phyloP scores from a whole-genome alignment of 345 rosid genomes.

The Syzygium jambos region DNA sequence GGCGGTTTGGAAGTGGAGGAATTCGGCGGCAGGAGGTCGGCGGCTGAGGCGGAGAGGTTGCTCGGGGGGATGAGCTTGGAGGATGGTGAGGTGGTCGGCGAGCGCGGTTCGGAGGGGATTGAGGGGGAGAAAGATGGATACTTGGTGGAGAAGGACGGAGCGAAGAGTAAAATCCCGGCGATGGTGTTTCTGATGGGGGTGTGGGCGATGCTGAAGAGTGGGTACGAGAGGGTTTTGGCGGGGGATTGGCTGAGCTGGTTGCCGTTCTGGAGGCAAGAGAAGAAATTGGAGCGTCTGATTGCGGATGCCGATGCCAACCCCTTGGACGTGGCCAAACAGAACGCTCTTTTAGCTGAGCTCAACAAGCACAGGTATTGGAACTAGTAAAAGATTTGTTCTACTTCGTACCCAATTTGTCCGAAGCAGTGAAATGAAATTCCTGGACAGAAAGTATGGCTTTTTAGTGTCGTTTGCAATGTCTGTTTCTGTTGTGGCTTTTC shows the following conservation, averaged over 20 bases:
- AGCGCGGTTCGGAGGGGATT: conserved; percentile 5
- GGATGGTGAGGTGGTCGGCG: conserved; percentile 3
- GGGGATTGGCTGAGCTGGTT: conserved; percentile 64
- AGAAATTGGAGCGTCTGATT: conserved; percentile 56
- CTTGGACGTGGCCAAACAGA: conserved; percentile 58
- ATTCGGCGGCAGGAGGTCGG: conserved; percentile 6
- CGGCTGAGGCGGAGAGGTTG: not conserved
- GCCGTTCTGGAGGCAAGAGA: conserved; percentile 74
- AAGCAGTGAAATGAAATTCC: not conserved
- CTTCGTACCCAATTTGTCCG: not conserved
- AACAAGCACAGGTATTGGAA: conserved; percentile 59
- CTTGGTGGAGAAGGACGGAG: conserved; percentile 11
- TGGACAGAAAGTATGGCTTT: not conserved
- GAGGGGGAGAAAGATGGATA: conserved; percentile 3
- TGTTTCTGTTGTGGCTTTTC: not conserved
- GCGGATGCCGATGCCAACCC: conserved; percentile 87
- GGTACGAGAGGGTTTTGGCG: conserved; percentile 36
- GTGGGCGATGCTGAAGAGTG: conserved; percentile 45
- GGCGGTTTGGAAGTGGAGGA: not conserved
- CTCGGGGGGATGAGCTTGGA: not conserved
- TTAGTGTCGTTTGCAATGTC: not conserved
- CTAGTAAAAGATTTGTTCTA: not conserved
- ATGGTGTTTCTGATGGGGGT: conserved; percentile 55
- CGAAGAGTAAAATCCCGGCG: conserved; percentile 24
- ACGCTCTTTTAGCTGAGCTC: conserved; percentile 71